Evolutionary conservation across 192 early-diverging fungal genomes (phyloP).

Genomic region (Piromyces finnis): DNA sequence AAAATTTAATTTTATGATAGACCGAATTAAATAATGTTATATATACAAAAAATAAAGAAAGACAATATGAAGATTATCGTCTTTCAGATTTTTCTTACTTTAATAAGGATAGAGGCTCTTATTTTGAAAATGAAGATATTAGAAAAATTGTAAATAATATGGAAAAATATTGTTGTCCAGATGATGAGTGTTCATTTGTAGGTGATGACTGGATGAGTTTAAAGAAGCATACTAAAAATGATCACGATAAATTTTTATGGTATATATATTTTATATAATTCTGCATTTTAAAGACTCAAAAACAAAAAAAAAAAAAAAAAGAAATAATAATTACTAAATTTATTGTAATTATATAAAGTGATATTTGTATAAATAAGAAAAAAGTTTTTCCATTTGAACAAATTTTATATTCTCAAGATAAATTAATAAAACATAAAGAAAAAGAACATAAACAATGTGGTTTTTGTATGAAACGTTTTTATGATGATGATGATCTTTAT

Average conservation of each 20-base stretch:
- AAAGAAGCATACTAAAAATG: constrained; percentile 58
- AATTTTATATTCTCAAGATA: constrained; percentile 53
- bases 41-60: constrained; percentile 47
- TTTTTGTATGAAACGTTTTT: constrained; percentile 70
- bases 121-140: constrained; percentile 58
- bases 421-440: constrained; percentile 54
- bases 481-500: constrained; percentile 85
- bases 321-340: not conserved
- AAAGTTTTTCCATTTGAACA: constrained; percentile 90
- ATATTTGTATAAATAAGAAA: constrained; percentile 74
- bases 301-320: too few species aligned
- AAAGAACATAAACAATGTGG: constrained; percentile 77
- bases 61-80: constrained; percentile 12
- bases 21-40: constrained; percentile 61
- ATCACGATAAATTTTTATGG: constrained; percentile 64
- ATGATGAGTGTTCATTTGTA: constrained; percentile 47
- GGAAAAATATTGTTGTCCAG: constrained; percentile 76
- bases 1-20: too few species aligned
- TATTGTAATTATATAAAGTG: too few species aligned
- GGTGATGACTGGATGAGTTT: constrained; percentile 65
- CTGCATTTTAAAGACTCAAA: too few species aligned
- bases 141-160: constrained; percentile 52
- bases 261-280: constrained; percentile 11
- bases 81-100: constrained; percentile 23
- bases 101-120: constrained; percentile 49